Conservation (phyloP, 805 yeast genomes). For the Hanseniaspora singularis region DNA sequence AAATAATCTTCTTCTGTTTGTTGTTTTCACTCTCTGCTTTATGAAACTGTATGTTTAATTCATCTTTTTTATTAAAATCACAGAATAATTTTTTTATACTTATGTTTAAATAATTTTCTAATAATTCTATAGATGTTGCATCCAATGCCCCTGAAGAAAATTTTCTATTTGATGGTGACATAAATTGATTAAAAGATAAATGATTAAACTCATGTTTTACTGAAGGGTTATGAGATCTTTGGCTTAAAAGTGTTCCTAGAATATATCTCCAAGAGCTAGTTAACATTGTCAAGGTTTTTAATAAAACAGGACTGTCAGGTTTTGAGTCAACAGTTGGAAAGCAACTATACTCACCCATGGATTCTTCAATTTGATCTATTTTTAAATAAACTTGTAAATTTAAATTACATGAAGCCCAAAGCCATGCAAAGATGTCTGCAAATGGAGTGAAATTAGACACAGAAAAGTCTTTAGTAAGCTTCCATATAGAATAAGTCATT, state of each 20-base stretch:
- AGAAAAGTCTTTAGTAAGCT: conserved; percentile 19
- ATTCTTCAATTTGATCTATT: conserved; percentile 43
- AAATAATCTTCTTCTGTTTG: not conserved
- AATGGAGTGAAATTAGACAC: conserved; percentile 46
- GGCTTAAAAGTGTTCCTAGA: conserved; percentile 47
- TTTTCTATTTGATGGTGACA: conserved; percentile 57
- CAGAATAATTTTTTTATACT: conserved; percentile 2
- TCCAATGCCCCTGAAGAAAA: conserved; percentile 38
- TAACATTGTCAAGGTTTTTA: conserved; percentile 46
- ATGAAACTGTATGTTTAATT: not conserved
- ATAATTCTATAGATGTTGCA: conserved; percentile 8
- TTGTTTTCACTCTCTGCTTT: not conserved
- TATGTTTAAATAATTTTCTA: conserved; percentile 12
- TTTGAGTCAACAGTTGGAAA: not conserved
- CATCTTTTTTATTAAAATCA: conserved; percentile 14
- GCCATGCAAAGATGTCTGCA: conserved; percentile 40
- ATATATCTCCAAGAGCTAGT: conserved; percentile 51
- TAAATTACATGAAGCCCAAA: conserved; percentile 58
- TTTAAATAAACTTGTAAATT: conserved; percentile 50
- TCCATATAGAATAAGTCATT: conserved; percentile 35
- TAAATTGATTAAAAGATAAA: conserved; percentile 46
- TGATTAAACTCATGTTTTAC: conserved; percentile 45
- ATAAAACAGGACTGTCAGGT: conserved; percentile 31
- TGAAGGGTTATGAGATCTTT: conserved; percentile 3
- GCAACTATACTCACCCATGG: not conserved